A percentile compares a stretch with the other conserved stretches of the same genome.
Evolutionary conservation across 2,329 filamentous ascomycete genomes (phyloP).

Genomic region (Aspergillus hiratsukae): DNA sequence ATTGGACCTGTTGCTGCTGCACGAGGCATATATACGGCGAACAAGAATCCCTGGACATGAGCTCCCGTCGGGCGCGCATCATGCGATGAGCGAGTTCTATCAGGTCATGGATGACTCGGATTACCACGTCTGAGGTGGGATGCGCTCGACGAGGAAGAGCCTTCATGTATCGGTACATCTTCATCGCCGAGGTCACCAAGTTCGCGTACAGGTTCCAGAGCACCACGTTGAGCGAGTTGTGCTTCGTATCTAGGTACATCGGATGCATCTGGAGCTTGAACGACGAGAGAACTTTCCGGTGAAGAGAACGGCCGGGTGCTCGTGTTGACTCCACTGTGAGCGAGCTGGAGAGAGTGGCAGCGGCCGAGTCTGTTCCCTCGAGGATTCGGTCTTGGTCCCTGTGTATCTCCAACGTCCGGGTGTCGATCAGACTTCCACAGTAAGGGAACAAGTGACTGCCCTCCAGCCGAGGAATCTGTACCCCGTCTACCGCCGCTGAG

Average conservation of each 20-base stretch:
- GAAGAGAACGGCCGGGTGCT: conserved; percentile 70
- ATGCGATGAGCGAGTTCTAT: conserved; percentile 61
- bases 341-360: conserved; percentile 58
- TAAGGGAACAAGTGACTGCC: conserved; percentile 66
- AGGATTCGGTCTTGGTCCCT: conserved; percentile 57
- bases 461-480: conserved; percentile 48
- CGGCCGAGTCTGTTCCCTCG: conserved; percentile 49
- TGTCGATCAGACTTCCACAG: conserved; percentile 77
- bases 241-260: conserved; percentile 51
- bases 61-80: conserved; percentile 51
- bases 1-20: conserved; percentile 56
- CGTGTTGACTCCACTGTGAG: conserved; percentile 74
- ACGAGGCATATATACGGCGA: conserved; percentile 53
- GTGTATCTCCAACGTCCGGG: conserved; percentile 66
- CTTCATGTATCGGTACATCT: conserved; percentile 59
- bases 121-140: conserved; percentile 58
- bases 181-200: conserved; percentile 73
- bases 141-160: conserved; percentile 53
- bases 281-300: conserved; percentile 67
- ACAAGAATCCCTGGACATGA: conserved; percentile 1
- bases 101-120: conserved; percentile 61
- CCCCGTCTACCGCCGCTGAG: conserved; percentile 54
- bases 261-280: conserved; percentile 80
- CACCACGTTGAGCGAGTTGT: conserved; percentile 68
- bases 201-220: conserved; percentile 69